Evolutionary conservation across 2,329 filamentous ascomycete species (phyloP), one percentile per base, ranked within the genome.

Genomic region (Lasiodiplodia gonubiensis): DNA sequence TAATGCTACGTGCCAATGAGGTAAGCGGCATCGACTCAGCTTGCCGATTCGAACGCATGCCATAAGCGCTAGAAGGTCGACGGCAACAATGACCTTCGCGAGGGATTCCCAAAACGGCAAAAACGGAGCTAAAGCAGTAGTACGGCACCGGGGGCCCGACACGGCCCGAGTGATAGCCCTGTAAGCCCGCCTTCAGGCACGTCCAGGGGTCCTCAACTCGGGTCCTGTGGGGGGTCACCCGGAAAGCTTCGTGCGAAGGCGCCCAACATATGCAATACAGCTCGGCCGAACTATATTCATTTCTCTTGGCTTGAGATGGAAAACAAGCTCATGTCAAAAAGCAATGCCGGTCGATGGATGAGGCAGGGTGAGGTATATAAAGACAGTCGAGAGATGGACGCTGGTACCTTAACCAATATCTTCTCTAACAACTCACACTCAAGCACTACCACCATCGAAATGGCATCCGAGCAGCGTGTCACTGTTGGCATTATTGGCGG

Each of bases 401-500:
- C n/a, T 21, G 7, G n/a, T 46, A 46, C 42, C 42, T 21, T 21
- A 8, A 46, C 42, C n/a, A 18, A n/a, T n/a, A 7, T 46, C n/a
- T 21, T 21, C n/a, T 46, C 42, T n/a, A 21, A 18, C 42, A 21
- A 46, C 18, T 46, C 42, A 18, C n/a, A 46, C 18, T 46, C 42
- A n/a, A 42, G 14, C 2, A 4, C n/a, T 10, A n/a, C 42, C 18
- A 42, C 39, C n/a, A 8, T 12, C 33, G 14, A 35, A 4, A 51
- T 51, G 59, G 21, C 59, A 16, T 2, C 42, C 6, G 42, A 51
- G 18, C 27, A 54, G 10, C 61, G 42, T 27, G 48, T 64, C 16
- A 53, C 49, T 18, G 64, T 66, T 30, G 64, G 46, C 16, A 64
- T 67, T n/a, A 30, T 67, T 8, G 65, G 55, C 7, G 65, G 65